Base-by-base conservation (phyloP, 2,329 filamentous ascomycete genomes). In the Aspergillus novofumigatus region DNA sequence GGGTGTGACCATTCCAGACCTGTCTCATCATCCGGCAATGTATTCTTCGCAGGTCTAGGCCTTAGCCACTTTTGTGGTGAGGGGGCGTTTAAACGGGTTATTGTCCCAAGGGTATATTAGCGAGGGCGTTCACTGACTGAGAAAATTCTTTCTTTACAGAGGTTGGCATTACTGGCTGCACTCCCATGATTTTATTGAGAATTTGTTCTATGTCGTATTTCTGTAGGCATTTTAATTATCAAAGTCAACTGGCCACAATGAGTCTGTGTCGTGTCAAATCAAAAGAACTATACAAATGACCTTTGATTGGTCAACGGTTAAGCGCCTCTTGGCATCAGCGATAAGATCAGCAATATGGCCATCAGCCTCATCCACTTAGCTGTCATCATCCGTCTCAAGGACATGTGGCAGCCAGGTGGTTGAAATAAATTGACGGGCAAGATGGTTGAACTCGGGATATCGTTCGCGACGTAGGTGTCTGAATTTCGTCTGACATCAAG, bases 1-100 rank as follows among this genome's bases (percentile, higher is more conserved):
- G 32, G 70, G 72, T 5, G 52, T 85, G 44, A 74, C 80, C 50
- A 75, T 79, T 62, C 84, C 84, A 2, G 78, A 86, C 63, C 71
- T 82, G 54, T 81, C 83, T 3, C 77, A 85, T 64, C 84, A 86
- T 66, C 77, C 84, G 6, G 77, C 77, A 20, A 69, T 77, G 70
- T 67, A 69, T 41, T 65, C 69, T 23, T 64, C 55, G 2, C 66
- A 67, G 51, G 54, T 66, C 21, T 70, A 58, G 55, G 21, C 7
- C n/a, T 28, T 17, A n/a, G 5, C 11, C 10, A 3, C 4, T 17
- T 11, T n/a, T 52, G 48, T 26, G 14, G 32, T 47, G 21, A 35
- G 32, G 25, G 49, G 10, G 14, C 20, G n/a, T 51, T 49, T 6
- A 6, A 41, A 53, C 17, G 41, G 49, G 21, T 25, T 17, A 35